These are phyloP conservation scores for Triticum monococcum DNA, from an alignment of 176 grass and related monocot species.

Conservation along the genomic window DNA sequence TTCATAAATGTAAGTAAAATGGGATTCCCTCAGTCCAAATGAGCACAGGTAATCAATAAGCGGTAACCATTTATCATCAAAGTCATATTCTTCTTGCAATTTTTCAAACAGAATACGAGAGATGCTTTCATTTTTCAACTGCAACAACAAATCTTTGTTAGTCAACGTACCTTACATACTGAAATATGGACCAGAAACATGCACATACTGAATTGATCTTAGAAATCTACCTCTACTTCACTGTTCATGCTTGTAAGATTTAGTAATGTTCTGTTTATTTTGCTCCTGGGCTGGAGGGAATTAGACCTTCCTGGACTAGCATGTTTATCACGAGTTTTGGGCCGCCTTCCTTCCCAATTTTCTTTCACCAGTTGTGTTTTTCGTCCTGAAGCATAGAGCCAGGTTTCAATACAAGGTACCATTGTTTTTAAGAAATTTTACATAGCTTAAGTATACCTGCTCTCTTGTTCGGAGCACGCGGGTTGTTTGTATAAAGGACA, in stretches of 20 bases:
- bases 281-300: constrained; percentile 26
- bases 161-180: background rate
- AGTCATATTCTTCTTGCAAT: constrained; percentile 79
- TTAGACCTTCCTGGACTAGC: constrained; percentile 15
- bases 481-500: constrained; percentile 49
- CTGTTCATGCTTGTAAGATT: constrained; percentile 42
- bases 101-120: constrained; percentile 62
- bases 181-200: constrained; percentile 31
- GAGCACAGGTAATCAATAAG: constrained; percentile 91
- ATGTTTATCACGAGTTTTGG: constrained; percentile 40
- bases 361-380: constrained; percentile 38
- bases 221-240: constrained; percentile 60
- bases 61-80: constrained; percentile 88
- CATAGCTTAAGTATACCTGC: constrained; percentile 38
- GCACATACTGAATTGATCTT: constrained; percentile 23
- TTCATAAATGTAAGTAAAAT: constrained; percentile 82
- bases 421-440: constrained; percentile 2
- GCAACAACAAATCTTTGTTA: constrained; percentile 37
- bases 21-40: constrained; percentile 79
- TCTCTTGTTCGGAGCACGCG: constrained; percentile 32
- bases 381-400: constrained; percentile 32
- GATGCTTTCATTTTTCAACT: constrained; percentile 78
- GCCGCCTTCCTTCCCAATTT: constrained; percentile 45
- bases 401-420: constrained; percentile 22
- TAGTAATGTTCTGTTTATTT: constrained; percentile 20